phyloP scores from a whole-genome alignment of 331 rosid genomes.

The Malus hybrid region DNA sequence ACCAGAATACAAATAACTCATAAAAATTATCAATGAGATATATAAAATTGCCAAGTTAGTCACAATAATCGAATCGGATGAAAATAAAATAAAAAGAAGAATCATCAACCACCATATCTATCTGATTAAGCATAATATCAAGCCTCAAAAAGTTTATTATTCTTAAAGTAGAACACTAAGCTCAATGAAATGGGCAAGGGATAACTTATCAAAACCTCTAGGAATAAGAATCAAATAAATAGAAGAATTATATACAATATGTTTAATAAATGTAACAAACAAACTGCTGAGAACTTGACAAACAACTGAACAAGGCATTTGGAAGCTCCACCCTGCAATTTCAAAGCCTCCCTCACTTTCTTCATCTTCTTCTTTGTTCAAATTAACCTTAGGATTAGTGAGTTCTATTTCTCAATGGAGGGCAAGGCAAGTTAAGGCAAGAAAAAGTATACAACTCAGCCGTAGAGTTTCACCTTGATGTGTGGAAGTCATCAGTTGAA shows the following conservation, averaged over 20 bases:
- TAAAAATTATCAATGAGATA: not conserved
- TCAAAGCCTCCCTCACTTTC: too few relatives aligned
- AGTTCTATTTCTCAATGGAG: too few relatives aligned
- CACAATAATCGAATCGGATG: not conserved
- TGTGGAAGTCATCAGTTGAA: too few relatives aligned
- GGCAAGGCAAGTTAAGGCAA: too few relatives aligned
- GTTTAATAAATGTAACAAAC: not conserved
- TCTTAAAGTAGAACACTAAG: not conserved
- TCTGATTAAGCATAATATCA: not conserved
- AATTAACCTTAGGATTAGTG: too few relatives aligned
- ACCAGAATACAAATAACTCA: too few relatives aligned
- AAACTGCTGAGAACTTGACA: not conserved
- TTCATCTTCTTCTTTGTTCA: not conserved
- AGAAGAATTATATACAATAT: too few relatives aligned
- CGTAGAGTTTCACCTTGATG: too few relatives aligned
- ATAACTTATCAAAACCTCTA: not conserved
- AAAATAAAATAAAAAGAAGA: not conserved
- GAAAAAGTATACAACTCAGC: too few relatives aligned
- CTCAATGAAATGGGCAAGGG: not conserved
- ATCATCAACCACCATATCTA: not conserved
- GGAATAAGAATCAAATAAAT: not conserved
- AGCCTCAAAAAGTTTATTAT: not conserved
- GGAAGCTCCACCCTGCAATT: not conserved
- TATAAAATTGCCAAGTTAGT: not conserved
- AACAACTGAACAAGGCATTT: not conserved